A percentile compares a stretch with the other conserved stretches of the same genome.
Evolutionary conservation across 345 rosid species (phyloP).

Genomic region (Lenwebbia sp.): DNA sequence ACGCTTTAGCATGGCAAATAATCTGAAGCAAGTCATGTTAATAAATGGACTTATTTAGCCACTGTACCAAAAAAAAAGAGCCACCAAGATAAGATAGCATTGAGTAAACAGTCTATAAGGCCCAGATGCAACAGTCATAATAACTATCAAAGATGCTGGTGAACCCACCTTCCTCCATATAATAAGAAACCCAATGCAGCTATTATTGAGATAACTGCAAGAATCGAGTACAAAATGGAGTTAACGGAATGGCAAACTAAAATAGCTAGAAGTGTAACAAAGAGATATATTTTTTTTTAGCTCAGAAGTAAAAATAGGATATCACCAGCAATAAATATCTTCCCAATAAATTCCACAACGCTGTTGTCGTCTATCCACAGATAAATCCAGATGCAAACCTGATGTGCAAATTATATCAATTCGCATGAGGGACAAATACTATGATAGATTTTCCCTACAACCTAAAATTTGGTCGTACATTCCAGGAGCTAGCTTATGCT

Average conservation of each 20-base stretch:
- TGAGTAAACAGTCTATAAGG: neutral
- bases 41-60: neutral
- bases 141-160: neutral
- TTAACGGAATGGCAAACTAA: neutral
- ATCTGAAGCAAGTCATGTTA: constrained; percentile 21
- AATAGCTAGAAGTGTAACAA: neutral
- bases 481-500: neutral
- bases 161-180: constrained; percentile 89
- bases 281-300: neutral
- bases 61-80: neutral
- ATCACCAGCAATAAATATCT: constrained; percentile 84
- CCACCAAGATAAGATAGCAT: neutral
- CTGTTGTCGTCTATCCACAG: constrained; percentile 80
- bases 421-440: neutral
- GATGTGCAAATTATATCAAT: constrained; percentile 8
- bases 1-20: constrained; percentile 88
- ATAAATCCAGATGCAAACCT: constrained; percentile 82
- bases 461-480: neutral
- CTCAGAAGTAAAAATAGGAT: neutral
- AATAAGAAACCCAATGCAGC: constrained; percentile 93
- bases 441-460: too few species aligned
- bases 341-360: constrained; percentile 59
- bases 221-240: neutral
- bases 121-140: neutral
- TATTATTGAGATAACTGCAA: constrained; percentile 70